Conservation (phyloP, 1,284 basidiomycete genomes). For the Cryptococcus sp. region DNA sequence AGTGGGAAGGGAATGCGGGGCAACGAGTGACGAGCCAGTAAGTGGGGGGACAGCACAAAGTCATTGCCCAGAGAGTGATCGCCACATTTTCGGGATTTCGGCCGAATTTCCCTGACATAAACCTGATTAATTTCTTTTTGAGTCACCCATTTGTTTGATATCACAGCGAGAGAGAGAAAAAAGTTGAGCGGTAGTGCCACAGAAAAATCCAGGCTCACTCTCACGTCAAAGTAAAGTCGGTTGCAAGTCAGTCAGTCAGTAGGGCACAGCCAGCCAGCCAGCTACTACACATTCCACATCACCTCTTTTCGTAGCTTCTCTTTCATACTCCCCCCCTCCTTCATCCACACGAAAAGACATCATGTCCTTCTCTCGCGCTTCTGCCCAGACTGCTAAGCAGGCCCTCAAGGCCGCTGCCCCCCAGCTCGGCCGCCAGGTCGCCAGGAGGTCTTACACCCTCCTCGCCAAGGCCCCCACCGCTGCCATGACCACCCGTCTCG, state of each 20-base stretch:
- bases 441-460: conserved; percentile 68
- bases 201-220: neutral
- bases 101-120: neutral
- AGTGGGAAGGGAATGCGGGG: neutral
- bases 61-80: neutral
- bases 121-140: neutral
- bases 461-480: conserved; percentile 60
- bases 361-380: conserved; percentile 51
- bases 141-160: neutral
- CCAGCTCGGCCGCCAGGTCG: conserved; percentile 31
- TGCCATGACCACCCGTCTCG: conserved; percentile 47
- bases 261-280: neutral
- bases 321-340: neutral
- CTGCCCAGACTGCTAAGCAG: conserved; percentile 58
- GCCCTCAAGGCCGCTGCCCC: conserved; percentile 56
- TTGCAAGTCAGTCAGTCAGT: neutral
- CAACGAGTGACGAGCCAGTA: neutral
- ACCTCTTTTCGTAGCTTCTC: neutral
- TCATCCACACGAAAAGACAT: conserved; percentile 5
- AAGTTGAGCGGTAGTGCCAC: neutral
- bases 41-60: neutral
- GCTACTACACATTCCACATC: neutral
- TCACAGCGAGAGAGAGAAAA: too few species aligned
- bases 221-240: neutral
- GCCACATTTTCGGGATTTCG: conserved; percentile 1